Percentiles rank a stretch among this genome's conserved stretches.
These are phyloP conservation scores for Lepiota subincarnata DNA, from an alignment of 768 basidiomycete species.

Conservation along the genomic window DNA sequence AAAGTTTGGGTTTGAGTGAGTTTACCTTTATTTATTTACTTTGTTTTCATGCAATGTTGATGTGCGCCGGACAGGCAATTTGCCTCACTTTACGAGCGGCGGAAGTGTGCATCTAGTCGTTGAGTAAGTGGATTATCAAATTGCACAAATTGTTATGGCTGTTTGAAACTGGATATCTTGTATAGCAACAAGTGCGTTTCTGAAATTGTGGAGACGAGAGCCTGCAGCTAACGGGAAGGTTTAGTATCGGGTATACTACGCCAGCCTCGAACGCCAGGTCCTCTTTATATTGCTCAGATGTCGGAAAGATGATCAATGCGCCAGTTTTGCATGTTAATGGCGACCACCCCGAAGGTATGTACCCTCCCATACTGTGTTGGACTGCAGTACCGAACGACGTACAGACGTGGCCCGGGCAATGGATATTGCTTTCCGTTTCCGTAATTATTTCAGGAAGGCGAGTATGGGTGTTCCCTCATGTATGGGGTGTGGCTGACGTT, in stretches of 20 bases:
- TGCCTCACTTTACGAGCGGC: slow-evolving; percentile 89
- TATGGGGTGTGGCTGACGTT: neutral
- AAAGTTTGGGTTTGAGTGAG: slow-evolving; percentile 77
- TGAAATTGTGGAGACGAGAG: neutral
- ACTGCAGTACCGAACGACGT: neutral
- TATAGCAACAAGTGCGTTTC: slow-evolving; percentile 53
- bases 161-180: neutral
- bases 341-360: slow-evolving; percentile 77
- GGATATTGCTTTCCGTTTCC: slow-evolving; percentile 83
- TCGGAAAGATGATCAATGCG: slow-evolving; percentile 87
- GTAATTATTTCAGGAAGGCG: slow-evolving; percentile 81
- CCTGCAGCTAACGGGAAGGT: slow-evolving; percentile 5
- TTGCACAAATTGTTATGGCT: neutral
- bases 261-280: slow-evolving; percentile 82
- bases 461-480: neutral
- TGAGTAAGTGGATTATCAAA: slow-evolving; percentile 51
- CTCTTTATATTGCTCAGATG: slow-evolving; percentile 82
- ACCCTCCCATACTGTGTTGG: neutral
- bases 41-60: neutral
- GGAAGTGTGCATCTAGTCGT: slow-evolving; percentile 90
- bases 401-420: slow-evolving; percentile 81
- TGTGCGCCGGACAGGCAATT: slow-evolving; percentile 47
- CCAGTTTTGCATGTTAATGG: slow-evolving; percentile 91
- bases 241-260: slow-evolving; percentile 88
- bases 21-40: slow-evolving; percentile 10